Evolutionary conservation across 805 yeast genomes (phyloP), one percentile per base, ranked within the genome.

Genomic region (Saccharomycodes ludwigii): DNA sequence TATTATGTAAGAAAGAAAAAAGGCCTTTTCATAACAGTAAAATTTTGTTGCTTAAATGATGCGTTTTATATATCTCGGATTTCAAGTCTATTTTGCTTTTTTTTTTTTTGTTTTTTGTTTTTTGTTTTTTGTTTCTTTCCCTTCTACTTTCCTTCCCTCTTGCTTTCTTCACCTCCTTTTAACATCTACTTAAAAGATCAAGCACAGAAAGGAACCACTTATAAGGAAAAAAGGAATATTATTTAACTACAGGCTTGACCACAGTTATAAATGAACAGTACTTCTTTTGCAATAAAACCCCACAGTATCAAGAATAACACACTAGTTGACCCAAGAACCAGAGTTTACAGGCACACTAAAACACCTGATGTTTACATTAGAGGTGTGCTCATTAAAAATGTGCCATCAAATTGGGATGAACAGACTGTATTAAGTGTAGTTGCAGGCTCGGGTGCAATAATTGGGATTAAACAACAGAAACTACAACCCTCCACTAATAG

Each of bases 351-450:
- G 33, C 60, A 55, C 40, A 27, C 37, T 10, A 36, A 52, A 35
- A 54, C 59, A 7, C 52, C 57, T 4, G 52, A 41, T 3, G 42
- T 45, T 11, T 39, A 53, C 14, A 44, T 55, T 3, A 44, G 55
- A 9, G 42, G 56, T 2, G 40, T 55, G 12, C 49, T 44, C 30
- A 35, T 52, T 16, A 45, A 48, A 2, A 69, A 67, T 42, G 57
- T 79, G 18, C 91, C 91, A 1, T 67, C 66, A 40, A 76, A 74
- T 38, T 80, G 91, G 91, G 73, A 65, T 39, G 75, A 69, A 34
- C 70, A 69, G 31, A 69, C 66, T 11, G 59, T 79, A 21, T 68
- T 73, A 32, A 69, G 74, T 18, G 69, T 79, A 8, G 75, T 78
- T 16, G 74, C 80, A 33, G 86, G 86, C 1, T 65, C 80, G 7